Evolutionary conservation across 176 grass and related monocot genomes (phyloP).

Genomic region (Aegilops speltoides): DNA sequence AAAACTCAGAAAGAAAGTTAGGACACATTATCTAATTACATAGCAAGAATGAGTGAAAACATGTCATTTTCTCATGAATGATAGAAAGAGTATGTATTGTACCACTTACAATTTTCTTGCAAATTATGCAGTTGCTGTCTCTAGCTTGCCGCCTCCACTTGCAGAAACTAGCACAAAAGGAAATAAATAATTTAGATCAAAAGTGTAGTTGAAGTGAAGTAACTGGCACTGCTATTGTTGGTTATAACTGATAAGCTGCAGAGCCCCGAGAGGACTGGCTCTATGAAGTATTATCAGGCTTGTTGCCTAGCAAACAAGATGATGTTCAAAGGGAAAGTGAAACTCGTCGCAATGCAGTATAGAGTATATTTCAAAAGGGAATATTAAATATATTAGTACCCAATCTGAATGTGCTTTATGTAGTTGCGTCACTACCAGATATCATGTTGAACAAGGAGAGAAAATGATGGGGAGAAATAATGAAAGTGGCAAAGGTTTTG

Average conservation of each 20-base stretch:
- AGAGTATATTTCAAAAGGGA: not conserved
- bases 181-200: conserved; percentile 9
- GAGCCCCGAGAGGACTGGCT: not conserved
- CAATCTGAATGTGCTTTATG: not conserved
- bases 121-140: conserved; percentile 78
- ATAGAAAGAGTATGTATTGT: not conserved
- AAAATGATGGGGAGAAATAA: not conserved
- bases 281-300: not conserved
- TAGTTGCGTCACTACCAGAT: not conserved
- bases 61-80: not conserved
- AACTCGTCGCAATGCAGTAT: not conserved
- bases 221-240: not conserved
- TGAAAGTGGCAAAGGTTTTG: not conserved
- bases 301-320: not conserved
- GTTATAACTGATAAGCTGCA: not conserved
- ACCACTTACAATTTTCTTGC: conserved; percentile 75
- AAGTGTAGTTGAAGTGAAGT: not conserved
- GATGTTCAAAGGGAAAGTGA: not conserved
- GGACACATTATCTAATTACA: not conserved
- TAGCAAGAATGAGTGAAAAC: not conserved
- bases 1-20: not conserved
- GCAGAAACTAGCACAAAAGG: conserved; percentile 52
- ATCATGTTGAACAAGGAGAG: conserved; percentile 2
- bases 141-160: conserved; percentile 70
- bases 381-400: not conserved